Evolutionary conservation across 2,329 filamentous ascomycete species (phyloP), one percentile per base, ranked within the genome.

Genomic region (Hawksworthiomyces lignivorus): DNA sequence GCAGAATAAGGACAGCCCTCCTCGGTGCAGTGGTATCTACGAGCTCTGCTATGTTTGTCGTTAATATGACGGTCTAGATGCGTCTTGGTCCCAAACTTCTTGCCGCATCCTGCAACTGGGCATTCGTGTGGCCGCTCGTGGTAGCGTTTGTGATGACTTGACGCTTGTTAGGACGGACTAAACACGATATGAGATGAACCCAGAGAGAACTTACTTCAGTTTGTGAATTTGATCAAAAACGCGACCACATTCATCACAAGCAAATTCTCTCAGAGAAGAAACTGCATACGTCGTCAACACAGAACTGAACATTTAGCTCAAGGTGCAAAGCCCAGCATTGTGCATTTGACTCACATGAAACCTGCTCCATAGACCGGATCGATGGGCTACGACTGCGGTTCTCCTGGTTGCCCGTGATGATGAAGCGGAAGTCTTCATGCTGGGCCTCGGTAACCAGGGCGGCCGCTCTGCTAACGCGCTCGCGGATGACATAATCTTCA

Each of bases 51-150:
- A 53, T 80, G 75, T 43, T 75, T 71, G 52, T 79, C 75, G 55
- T 80, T 79, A 54, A 78, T 70, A 50, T 80, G 75, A 9, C 75
- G 72, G 52, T 77, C 72, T 34, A 80, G 62, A 54, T 79, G 75
- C 4, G 75, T 79, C 54, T 77, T 77, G 17, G 75, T 80, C 39
- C 75, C 75, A 44, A 80, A 80, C 19, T 67, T 67, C 54, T 72
- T 76, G 39, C 65, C 68, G 50, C 75, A 80, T 17, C 61, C 63
- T 0, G 62, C 54, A 30, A 63, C 60, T 0, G 57, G 44, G 46
- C 67, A 70, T 34, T 58, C 59, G 43, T 75, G 74, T 4, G 65
- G 64, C 43, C 74, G 74, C 40, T 77, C 73, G 53, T 80, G 75
- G 34, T 80, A 80, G n/a, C 75, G 67, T 49, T 72, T 74, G 52